These are phyloP conservation scores for Curvularia spicifera DNA, from an alignment of 2,329 filamentous ascomycete genomes.

Conservation along the genomic window DNA sequence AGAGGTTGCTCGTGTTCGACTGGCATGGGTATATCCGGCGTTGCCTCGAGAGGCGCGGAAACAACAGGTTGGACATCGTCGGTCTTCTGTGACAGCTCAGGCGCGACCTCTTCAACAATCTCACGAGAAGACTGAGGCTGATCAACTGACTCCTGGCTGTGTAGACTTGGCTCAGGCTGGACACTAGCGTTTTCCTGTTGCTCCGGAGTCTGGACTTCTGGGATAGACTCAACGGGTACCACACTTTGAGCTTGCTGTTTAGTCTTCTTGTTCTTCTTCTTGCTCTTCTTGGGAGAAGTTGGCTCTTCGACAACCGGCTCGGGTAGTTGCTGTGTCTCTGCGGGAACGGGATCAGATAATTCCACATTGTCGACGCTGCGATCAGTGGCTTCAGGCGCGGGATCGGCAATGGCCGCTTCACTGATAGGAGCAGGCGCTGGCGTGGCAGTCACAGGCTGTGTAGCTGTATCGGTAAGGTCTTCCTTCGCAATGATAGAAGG, in stretches of 20 bases:
- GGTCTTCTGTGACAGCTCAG: conserved; percentile 1
- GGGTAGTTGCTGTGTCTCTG: neutral
- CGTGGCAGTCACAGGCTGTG: neutral
- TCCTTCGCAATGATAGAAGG: neutral
- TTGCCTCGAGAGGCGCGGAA: conserved; percentile 1
- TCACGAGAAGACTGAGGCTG: conserved; percentile 9
- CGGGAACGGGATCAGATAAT: neutral
- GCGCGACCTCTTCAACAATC: neutral
- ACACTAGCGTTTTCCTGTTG: conserved; percentile 5
- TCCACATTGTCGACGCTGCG: conserved; percentile 1
- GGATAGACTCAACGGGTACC: conserved; percentile 10
- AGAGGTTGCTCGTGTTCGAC: conserved; percentile 1
- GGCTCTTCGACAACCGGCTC: conserved; percentile 7
- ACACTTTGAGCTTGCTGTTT: conserved; percentile 28
- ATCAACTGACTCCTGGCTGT: conserved; percentile 1
- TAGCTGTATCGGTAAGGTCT: neutral
- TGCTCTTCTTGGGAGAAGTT: conserved; percentile 22
- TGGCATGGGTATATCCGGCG: neutral
- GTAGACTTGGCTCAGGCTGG: neutral
- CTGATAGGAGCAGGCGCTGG: neutral
- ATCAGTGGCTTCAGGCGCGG: neutral
- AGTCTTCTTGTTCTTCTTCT: conserved; percentile 43
- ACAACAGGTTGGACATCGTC: conserved; percentile 1
- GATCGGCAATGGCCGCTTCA: neutral
- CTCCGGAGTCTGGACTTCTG: conserved; percentile 6